These are phyloP conservation scores for Luffa aegyptiaca DNA, from an alignment of 306 rosid species.

Conservation along the genomic window DNA sequence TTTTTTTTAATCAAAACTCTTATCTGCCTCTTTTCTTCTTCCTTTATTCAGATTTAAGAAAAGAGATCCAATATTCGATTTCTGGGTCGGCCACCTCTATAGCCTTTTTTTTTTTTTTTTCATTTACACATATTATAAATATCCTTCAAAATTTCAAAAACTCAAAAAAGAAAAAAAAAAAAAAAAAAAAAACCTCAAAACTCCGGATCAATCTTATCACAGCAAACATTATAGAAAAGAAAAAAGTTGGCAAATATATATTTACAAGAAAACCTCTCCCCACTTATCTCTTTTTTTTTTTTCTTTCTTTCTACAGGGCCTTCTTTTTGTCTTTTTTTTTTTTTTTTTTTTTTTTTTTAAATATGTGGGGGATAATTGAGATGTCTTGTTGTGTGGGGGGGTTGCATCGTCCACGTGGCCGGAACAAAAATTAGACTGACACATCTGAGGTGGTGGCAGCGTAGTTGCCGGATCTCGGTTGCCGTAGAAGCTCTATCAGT, in stretches of 20 bases:
- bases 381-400: constrained; percentile 1
- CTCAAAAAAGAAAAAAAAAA: neutral
- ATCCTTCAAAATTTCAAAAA: neutral
- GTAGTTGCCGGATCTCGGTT: constrained; percentile 74
- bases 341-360: neutral
- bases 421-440: constrained; percentile 22
- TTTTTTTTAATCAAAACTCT: neutral
- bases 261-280: constrained; percentile 10
- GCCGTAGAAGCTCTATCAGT: constrained; percentile 79
- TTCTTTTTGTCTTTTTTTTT: neutral
- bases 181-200: neutral
- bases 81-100: neutral
- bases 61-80: neutral
- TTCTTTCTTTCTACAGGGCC: neutral
- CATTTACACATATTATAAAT: neutral
- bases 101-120: neutral
- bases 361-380: neutral
- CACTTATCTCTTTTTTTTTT: neutral
- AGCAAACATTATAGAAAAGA: neutral
- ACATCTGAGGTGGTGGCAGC: constrained; percentile 33
- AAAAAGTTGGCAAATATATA: neutral
- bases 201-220: neutral
- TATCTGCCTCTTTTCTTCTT: neutral
- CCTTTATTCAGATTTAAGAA: neutral
- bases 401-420: constrained; percentile 11